A percentile compares a stretch with the other conserved stretches of the same genome.
Conservation (phyloP, 2,329 filamentous ascomycete genomes). For the Zymoseptoria crescenta region DNA sequence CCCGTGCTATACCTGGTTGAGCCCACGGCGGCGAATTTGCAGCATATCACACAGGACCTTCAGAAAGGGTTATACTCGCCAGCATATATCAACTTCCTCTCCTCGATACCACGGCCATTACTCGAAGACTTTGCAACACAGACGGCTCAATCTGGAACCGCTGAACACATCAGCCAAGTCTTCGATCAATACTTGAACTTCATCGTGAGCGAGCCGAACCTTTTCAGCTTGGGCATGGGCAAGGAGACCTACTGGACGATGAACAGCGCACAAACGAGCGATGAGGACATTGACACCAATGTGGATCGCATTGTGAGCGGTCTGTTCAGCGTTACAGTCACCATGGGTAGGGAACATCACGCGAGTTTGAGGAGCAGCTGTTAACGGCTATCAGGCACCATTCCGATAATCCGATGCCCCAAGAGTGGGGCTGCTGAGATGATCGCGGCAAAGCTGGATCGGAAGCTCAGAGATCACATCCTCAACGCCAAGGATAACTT, state of each 20-base stretch:
- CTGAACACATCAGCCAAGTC: conserved; percentile 84
- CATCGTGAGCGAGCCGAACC: conserved; percentile 86
- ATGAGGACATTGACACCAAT: conserved; percentile 78
- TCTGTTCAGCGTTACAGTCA: conserved; percentile 96
- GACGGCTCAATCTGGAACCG: conserved; percentile 73
- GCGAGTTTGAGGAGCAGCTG: not conserved
- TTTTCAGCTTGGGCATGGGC: conserved; percentile 89
- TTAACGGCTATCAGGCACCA: conserved; percentile 54
- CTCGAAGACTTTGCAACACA: conserved; percentile 92
- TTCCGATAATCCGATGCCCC: conserved; percentile 90
- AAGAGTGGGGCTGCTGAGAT: conserved; percentile 89
- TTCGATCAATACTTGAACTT: conserved; percentile 98
- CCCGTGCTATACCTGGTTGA: conserved; percentile 96
- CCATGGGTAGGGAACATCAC: conserved; percentile 63
- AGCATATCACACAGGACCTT: conserved; percentile 76
- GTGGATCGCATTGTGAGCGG: conserved; percentile 91
- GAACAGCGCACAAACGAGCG: conserved; percentile 84
- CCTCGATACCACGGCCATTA: conserved; percentile 79
- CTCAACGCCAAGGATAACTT: conserved; percentile 97
- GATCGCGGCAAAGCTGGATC: conserved; percentile 87
- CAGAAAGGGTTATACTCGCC: conserved; percentile 83
- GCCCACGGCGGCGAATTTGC: conserved; percentile 71
- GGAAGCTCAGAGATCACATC: conserved; percentile 92
- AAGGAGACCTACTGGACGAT: conserved; percentile 94
- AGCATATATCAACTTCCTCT: conserved; percentile 94